phyloP scores from a whole-genome alignment of 208 protist genomes.

The Naegleria fowleri region DNA sequence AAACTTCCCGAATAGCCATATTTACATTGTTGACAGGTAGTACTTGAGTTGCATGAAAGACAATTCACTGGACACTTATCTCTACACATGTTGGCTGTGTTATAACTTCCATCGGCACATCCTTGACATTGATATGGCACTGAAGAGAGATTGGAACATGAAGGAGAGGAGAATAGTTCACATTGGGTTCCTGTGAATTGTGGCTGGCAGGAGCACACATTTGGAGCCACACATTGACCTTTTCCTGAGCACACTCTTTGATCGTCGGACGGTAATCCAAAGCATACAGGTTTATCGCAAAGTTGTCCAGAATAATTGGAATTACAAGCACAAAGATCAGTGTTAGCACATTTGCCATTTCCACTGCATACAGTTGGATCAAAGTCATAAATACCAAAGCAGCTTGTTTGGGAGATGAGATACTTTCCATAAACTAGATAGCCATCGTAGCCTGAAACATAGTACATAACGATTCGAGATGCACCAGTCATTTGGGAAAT shows the following conservation, averaged over 20 bases:
- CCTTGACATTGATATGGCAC: background rate
- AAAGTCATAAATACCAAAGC: background rate
- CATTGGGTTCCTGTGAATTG: background rate
- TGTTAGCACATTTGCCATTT: background rate
- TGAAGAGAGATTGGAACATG: background rate
- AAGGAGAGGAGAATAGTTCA: background rate
- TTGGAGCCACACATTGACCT: background rate
- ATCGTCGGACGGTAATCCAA: background rate
- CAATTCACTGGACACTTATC: background rate
- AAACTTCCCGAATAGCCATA: background rate
- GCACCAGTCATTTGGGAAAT: too few relatives aligned
- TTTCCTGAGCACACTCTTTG: background rate
- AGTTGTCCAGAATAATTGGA: background rate
- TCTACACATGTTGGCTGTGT: background rate
- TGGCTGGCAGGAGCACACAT: background rate
- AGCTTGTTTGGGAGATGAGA: background rate
- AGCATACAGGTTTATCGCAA: background rate
- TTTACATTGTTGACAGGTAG: background rate
- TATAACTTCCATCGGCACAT: background rate
- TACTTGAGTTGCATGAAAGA: background rate
- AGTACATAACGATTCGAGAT: too few relatives aligned
- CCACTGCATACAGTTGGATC: slow-evolving; percentile 3
- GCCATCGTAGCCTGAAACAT: background rate
- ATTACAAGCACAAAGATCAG: background rate
- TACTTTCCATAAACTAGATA: background rate